Base-by-base conservation (phyloP, 2,329 filamentous ascomycete species). In the Stagonosporopsis rhizophila region DNA sequence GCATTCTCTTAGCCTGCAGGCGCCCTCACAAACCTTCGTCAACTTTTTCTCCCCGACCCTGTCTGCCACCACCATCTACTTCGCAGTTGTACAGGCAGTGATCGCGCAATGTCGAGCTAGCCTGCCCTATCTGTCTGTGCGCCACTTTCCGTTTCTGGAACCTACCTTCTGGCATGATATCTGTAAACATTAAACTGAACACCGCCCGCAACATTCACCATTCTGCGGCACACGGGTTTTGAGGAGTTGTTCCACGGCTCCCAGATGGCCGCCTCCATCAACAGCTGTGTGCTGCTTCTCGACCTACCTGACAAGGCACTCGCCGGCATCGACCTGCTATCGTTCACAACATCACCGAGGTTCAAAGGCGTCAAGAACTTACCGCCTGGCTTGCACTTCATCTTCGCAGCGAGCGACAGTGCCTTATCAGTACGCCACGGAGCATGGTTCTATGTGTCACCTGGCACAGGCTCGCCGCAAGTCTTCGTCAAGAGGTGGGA, bases 321-420 rank as follows among this genome's bases (percentile, higher is more conserved):
- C 14, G 82, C 83, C 61, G 86, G 82, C 58, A 82, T 85, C 67
- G 75, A 84, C 69, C 62, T 83, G 44, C 79, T 88, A 45, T 85
- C 85, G 41, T 88, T 89, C 73, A 87, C 84, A 15, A 84, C 85
- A 4, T 85, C 85, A 11, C 78, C 83, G 11, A 82, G 83, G 48
- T 88, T 89, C 72, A 80, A 81, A 53, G 86, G 86, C 25, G 82
- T 89, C 64, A 85, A 83, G 59, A 80, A 85, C 60, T 65, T 89
- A 4, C 83, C 85, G 0, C 65, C 76, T 2, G 86, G 86, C 39
- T 80, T 82, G 67, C 86, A 88, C 67, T 87, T 88, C 61, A 72
- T 87, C 17, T 89, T 87, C 68, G 84, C 81, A 0, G 82, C 85
- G 22, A 81, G 82, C 19, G 85, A 83, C 52, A 79, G 81, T 45